Percentiles rank a stretch among this genome's conserved stretches.
These are phyloP conservation scores for Canavalia ensiformis DNA, from an alignment of 306 rosid genomes.

Conservation along the genomic window DNA sequence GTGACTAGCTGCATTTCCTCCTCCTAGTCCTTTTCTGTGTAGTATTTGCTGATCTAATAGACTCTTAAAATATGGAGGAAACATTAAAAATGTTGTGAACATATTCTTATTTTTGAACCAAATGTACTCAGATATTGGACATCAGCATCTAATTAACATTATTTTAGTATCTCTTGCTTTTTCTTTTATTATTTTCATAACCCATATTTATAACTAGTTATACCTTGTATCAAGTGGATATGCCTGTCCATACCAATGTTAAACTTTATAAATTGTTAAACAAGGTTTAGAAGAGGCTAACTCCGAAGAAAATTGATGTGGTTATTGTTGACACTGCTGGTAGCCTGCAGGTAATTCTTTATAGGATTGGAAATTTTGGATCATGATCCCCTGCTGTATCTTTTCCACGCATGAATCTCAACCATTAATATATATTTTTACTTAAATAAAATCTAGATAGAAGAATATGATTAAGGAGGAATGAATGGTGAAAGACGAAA, in stretches of 20 bases:
- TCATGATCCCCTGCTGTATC: too few relatives aligned
- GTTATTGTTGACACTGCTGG: constrained; percentile 93
- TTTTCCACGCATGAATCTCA: too few relatives aligned
- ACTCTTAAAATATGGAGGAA: constrained; percentile 15
- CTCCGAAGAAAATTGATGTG: constrained; percentile 79
- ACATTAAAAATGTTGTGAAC: not conserved
- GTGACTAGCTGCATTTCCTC: not conserved
- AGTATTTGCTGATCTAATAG: constrained; percentile 15
- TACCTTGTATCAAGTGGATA: constrained; percentile 76
- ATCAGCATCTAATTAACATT: constrained; percentile 23
- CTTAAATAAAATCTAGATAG: too few relatives aligned
- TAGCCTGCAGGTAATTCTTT: constrained; percentile 82
- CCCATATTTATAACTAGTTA: constrained; percentile 46
- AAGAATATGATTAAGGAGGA: too few relatives aligned
- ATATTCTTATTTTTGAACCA: not conserved
- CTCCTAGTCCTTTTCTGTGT: not conserved
- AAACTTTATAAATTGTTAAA: constrained; percentile 83
- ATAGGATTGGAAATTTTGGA: constrained; percentile 18
- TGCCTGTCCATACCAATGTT: constrained; percentile 83
- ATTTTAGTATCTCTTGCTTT: not conserved
- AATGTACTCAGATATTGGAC: constrained; percentile 25
- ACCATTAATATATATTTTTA: too few relatives aligned
- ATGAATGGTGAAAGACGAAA: too few relatives aligned
- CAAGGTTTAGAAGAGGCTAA: constrained; percentile 89
- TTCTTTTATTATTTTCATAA: constrained; percentile 24